Evolutionary conservation across 495 filamentous ascomycete species (phyloP).

Genomic region (Hypoxylon subgilvum): DNA sequence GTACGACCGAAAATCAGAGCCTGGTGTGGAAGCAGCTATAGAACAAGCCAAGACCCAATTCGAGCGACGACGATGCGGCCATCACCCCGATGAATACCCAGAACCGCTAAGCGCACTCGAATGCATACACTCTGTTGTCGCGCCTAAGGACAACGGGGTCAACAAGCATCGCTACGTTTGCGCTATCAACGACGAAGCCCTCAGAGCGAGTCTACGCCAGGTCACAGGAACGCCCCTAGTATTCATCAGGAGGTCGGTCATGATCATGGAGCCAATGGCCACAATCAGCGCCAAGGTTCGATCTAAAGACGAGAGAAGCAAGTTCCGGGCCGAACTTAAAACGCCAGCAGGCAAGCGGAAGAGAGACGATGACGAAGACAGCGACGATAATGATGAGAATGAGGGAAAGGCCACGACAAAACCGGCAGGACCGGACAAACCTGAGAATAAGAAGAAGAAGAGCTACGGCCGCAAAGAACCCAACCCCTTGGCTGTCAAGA

Average conservation of each 20-base stretch:
- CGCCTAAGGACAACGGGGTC: conserved; percentile 67
- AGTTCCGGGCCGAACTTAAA: conserved; percentile 76
- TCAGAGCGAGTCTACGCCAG: conserved; percentile 59
- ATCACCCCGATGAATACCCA: conserved; percentile 74
- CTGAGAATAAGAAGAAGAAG: conserved; percentile 66
- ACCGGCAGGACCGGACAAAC: conserved; percentile 9
- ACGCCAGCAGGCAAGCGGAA: conserved; percentile 58
- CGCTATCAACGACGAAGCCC: conserved; percentile 70
- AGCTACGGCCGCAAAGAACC: conserved; percentile 75
- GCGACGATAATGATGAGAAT: conserved; percentile 33
- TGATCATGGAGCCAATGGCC: conserved; percentile 83
- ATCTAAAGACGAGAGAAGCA: conserved; percentile 72
- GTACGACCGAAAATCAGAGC: conserved; percentile 62
- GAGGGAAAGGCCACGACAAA: conserved; percentile 31
- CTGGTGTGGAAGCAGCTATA: conserved; percentile 64
- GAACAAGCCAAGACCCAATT: conserved; percentile 68
- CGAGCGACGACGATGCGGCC: conserved; percentile 87
- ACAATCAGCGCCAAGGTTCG: conserved; percentile 63
- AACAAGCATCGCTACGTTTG: conserved; percentile 94
- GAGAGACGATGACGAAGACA: conserved; percentile 57
- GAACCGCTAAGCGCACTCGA: conserved; percentile 75
- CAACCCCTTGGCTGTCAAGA: conserved; percentile 90
- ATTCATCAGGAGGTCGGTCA: conserved; percentile 82
- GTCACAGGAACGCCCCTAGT: conserved; percentile 77
- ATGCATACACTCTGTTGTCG: conserved; percentile 79